Evolutionary conservation across 2,329 filamentous ascomycete genomes (phyloP), one percentile per base, ranked within the genome.

Genomic region (Cytospora mali): DNA sequence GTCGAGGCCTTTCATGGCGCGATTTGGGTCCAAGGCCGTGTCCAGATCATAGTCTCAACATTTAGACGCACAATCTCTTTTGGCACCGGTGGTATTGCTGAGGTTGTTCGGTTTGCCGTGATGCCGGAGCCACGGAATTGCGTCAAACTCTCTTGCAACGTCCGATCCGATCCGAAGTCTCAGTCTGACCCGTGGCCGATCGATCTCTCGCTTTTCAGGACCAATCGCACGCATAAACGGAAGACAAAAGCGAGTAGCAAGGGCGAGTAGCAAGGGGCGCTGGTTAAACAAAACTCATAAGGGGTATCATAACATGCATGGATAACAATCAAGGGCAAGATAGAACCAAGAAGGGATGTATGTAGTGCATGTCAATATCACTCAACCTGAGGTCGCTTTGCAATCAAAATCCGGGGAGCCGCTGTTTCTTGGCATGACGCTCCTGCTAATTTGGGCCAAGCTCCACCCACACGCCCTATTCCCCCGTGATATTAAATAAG

Each of bases 1-100:
- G 53, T 53, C 51, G 56, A 59, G 21, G 56, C 49, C 61, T 58
- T 49, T 61, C 63, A 65, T 65, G 53, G 53, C 63, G 61, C 46
- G 56, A 56, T 56, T 21, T 23, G 21, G 18, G 7, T 18, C 35
- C 6, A 13, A 28, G 28, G 13, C 21, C 11, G 55, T 54, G 49
- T 28, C 53, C 46, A 49, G 50, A 39, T 63, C 63, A 65, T 65
- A 48, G 53, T 48, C 57, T 54, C 49, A 48, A 16, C 49, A 35
- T 25, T 27, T 14, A 31, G 23, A 55, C 35, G 31, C 14, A 18
- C 21, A 4, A 39, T 21, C 13, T 18, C 31, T 10, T 7, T 18
- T 4, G 7, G n/a, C 25, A 31, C n/a, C n/a, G 31, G 52, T 55
- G 58, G 31, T 21, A 39, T 39, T 51, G 25, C 48, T 39, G 42